A percentile compares a stretch with the other conserved stretches of the same genome.
phyloP scores from a whole-genome alignment of 164 flowering plant species.

The Vitis rupestris region DNA sequence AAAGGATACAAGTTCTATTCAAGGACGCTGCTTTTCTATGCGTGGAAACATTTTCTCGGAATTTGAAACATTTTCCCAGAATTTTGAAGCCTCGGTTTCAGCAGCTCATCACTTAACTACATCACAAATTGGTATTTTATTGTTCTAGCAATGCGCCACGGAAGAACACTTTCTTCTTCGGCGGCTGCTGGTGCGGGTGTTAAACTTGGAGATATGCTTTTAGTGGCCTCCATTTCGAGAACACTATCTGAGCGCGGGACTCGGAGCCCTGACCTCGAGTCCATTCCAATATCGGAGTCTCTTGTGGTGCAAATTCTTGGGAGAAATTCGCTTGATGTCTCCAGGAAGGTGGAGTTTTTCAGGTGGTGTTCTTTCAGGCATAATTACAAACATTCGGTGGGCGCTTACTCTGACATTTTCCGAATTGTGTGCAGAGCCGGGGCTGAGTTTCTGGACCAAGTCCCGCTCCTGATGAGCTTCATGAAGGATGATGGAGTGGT shows the following conservation, averaged over 20 bases:
- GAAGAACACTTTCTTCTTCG: neutral
- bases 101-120: too few species aligned
- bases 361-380: conserved; percentile 65
- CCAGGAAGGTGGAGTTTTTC: conserved; percentile 73
- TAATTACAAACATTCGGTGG: conserved; percentile 57
- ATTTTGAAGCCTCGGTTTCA: too few species aligned
- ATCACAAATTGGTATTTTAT: too few species aligned
- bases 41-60: too few species aligned
- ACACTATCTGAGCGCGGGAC: conserved; percentile 57
- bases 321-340: conserved; percentile 38
- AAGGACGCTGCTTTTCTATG: too few species aligned
- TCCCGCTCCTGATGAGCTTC: conserved; percentile 41
- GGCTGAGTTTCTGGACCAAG: conserved; percentile 39
- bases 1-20: too few species aligned
- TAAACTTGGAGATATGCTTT: conserved; percentile 45
- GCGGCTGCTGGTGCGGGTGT: too few species aligned
- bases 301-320: conserved; percentile 65
- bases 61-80: too few species aligned
- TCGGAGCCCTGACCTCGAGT: conserved; percentile 36
- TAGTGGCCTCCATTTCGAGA: conserved; percentile 64
- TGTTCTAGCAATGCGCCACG: conserved; percentile 7
- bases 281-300: conserved; percentile 54
- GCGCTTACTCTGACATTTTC: conserved; percentile 55
- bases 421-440: conserved; percentile 46
- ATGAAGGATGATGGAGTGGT: conserved; percentile 66